These are phyloP conservation scores for Cenchrus fungigraminus DNA, from an alignment of 176 grass and related monocot genomes.

Conservation along the genomic window DNA sequence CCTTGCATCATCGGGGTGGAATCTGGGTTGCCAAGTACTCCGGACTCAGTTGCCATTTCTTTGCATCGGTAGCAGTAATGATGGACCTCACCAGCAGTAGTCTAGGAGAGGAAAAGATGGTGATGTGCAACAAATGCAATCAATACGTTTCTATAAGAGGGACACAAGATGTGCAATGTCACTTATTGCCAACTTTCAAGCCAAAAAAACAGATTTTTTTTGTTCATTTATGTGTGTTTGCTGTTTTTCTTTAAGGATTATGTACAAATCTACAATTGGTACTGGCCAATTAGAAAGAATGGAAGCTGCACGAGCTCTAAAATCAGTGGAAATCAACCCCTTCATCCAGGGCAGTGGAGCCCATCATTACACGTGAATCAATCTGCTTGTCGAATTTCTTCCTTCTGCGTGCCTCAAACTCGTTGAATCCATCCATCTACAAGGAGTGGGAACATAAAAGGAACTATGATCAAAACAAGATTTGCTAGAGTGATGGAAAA, in stretches of 20 bases:
- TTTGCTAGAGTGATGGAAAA: conserved; percentile 13
- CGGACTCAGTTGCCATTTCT: not conserved
- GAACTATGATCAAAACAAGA: conserved; percentile 3
- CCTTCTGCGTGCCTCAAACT: conserved; percentile 82
- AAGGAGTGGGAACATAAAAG: conserved; percentile 3
- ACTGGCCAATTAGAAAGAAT: conserved; percentile 11
- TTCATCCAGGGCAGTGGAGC: conserved; percentile 77
- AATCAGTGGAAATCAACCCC: conserved; percentile 71
- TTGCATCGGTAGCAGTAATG: not conserved
- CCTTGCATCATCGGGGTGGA: conserved; percentile 8
- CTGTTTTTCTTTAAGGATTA: conserved; percentile 30
- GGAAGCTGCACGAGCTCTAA: not conserved
- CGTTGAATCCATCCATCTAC: conserved; percentile 88
- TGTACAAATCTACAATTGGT: conserved; percentile 44
- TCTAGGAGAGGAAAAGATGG: conserved; percentile 2
- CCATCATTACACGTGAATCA: conserved; percentile 95
- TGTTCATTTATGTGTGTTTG: not conserved
- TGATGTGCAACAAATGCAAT: not conserved
- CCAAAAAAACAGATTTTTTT: not conserved
- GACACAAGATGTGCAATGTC: not conserved
- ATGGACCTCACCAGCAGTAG: conserved; percentile 10
- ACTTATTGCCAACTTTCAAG: not conserved
- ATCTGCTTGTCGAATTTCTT: conserved; percentile 98
- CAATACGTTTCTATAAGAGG: conserved; percentile 4
- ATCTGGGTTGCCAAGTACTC: not conserved